These are phyloP conservation scores for Cucurbita maxima DNA, from an alignment of 306 rosid species.

Conservation along the genomic window DNA sequence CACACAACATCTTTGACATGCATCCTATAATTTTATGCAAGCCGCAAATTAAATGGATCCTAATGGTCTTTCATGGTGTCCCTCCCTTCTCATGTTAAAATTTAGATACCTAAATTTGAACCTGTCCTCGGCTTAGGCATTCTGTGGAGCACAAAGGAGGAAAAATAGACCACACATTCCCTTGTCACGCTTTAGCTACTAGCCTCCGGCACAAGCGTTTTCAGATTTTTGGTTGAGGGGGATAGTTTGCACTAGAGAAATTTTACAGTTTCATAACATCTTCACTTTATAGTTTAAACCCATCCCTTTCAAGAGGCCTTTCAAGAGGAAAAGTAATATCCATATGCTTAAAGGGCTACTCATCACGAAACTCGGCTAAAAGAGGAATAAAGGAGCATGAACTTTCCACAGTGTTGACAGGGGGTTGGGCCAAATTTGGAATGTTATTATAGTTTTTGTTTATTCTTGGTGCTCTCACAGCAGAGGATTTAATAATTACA, in stretches of 20 bases:
- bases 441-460: background rate
- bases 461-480: background rate
- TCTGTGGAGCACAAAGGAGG: background rate
- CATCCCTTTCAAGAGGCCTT: background rate
- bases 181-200: background rate
- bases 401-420: background rate
- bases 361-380: background rate
- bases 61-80: background rate
- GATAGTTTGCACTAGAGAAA: background rate
- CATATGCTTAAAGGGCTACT: background rate
- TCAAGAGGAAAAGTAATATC: background rate
- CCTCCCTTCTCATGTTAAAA: background rate
- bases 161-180: background rate
- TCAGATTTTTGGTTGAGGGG: background rate
- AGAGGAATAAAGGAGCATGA: background rate
- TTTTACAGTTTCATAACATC: background rate
- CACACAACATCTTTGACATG: background rate
- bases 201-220: background rate
- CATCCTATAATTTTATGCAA: background rate
- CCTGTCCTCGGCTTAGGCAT: background rate
- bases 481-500: background rate
- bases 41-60: background rate
- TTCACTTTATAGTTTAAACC: background rate
- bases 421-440: background rate
- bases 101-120: background rate